Percentiles rank a stretch among this genome's conserved stretches.
Evolutionary conservation across 495 filamentous ascomycete genomes (phyloP).

Genomic region (Penicillium fimorum): DNA sequence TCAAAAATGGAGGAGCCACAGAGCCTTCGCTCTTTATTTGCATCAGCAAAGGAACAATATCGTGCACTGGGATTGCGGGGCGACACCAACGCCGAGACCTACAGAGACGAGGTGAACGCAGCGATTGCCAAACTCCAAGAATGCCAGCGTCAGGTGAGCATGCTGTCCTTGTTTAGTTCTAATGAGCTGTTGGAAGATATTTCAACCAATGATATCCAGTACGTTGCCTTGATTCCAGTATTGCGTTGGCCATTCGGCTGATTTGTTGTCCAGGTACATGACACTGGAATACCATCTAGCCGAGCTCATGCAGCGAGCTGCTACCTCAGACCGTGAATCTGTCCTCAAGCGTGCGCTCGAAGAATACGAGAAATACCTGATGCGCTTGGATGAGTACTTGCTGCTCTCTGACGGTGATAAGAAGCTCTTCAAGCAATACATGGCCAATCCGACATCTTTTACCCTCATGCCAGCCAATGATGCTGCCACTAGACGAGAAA

Average conservation of each 20-base stretch:
- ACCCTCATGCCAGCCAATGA: slow-evolving; percentile 67
- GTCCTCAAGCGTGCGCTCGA: slow-evolving; percentile 60
- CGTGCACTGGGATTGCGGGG: slow-evolving; percentile 45
- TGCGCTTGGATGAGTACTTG: slow-evolving; percentile 72
- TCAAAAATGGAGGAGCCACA: slow-evolving; percentile 55
- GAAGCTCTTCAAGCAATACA: slow-evolving; percentile 70
- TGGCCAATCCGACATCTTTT: slow-evolving; percentile 63
- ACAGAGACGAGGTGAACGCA: slow-evolving; percentile 63
- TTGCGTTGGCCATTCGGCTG: slow-evolving; percentile 21
- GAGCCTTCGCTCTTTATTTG: slow-evolving; percentile 59
- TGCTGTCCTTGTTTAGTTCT: slow-evolving; percentile 78
- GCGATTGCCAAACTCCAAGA: slow-evolving; percentile 70
- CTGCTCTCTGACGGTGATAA: slow-evolving; percentile 65
- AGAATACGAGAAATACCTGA: slow-evolving; percentile 74
- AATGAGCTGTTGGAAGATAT: slow-evolving; percentile 92
- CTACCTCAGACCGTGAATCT: slow-evolving; percentile 56
- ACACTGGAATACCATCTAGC: slow-evolving; percentile 66
- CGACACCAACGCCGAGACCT: slow-evolving; percentile 56
- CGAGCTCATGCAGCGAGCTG: slow-evolving; percentile 60
- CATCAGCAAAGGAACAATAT: slow-evolving; percentile 55
- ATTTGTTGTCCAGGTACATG: slow-evolving; percentile 56
- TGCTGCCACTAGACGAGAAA: slow-evolving; percentile 67
- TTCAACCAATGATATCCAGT: slow-evolving; percentile 78
- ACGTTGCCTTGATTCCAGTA: slow-evolving; percentile 38
- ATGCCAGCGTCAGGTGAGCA: slow-evolving; percentile 64